Evolutionary conservation across 192 early-diverging fungal genomes (phyloP).

Genomic region (Physocladia obscura): DNA sequence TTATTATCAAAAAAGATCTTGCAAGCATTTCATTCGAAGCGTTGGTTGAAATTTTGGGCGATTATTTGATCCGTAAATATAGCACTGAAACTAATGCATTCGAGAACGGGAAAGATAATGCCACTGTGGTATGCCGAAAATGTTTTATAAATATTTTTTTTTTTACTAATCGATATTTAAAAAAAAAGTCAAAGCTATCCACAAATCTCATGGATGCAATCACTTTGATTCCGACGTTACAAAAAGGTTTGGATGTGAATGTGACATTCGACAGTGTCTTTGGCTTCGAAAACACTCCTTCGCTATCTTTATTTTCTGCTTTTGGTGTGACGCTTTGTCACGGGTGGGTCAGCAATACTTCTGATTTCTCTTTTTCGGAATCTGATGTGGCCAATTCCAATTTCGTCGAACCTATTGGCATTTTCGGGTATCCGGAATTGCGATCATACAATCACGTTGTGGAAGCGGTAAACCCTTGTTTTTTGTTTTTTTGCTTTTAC

Average conservation of each 20-base stretch:
- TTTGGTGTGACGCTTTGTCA: constrained; percentile 82
- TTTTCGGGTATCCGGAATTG: not conserved
- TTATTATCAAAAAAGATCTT: constrained; percentile 56
- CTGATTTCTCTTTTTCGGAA: too few species aligned
- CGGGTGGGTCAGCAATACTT: constrained; percentile 83
- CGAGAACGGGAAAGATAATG: too few species aligned
- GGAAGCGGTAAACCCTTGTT: constrained; percentile 71
- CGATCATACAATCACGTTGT: constrained; percentile 73
- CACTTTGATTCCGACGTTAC: constrained; percentile 60
- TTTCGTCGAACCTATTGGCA: constrained; percentile 37
- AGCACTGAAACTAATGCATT: too few species aligned
- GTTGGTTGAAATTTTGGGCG: constrained; percentile 71
- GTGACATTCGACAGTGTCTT: constrained; percentile 73
- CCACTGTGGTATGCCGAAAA: too few species aligned
- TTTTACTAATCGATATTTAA: constrained; percentile 22
- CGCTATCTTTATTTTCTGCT: constrained; percentile 70
- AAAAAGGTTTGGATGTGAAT: constrained; percentile 76
- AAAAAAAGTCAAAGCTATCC: not conserved
- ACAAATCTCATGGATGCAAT: constrained; percentile 53
- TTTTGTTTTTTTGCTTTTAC: constrained; percentile 10
- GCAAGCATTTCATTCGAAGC: constrained; percentile 64
- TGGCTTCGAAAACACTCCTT: constrained; percentile 70
- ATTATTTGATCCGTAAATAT: constrained; percentile 71
- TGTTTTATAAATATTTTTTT: too few species aligned
- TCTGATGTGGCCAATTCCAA: constrained; percentile 50